Evolutionary conservation across 2,329 filamentous ascomycete species (phyloP).

Genomic region (Alternaria viburni): DNA sequence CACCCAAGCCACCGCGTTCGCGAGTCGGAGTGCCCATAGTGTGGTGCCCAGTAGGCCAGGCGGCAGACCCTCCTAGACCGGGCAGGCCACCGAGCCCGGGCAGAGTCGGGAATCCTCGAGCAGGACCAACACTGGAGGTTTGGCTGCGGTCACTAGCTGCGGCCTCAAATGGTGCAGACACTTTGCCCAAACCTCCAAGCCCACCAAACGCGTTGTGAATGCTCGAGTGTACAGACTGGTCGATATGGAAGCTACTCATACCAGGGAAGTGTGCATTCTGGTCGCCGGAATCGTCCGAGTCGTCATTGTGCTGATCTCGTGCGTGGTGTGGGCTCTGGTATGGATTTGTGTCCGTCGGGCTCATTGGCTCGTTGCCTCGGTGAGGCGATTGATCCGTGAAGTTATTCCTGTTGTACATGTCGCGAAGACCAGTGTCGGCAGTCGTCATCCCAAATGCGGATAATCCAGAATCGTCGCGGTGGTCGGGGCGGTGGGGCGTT

Average conservation of each 20-base stretch:
- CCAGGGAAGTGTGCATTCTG: conserved; percentile 59
- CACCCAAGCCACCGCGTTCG: conserved; percentile 63
- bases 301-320: conserved; percentile 67
- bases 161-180: conserved; percentile 52
- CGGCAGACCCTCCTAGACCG: conserved; percentile 64
- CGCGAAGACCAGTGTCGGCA: conserved; percentile 63
- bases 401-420: conserved; percentile 64
- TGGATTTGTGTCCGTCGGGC: conserved; percentile 94
- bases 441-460: conserved; percentile 67
- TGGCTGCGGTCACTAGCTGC: conserved; percentile 89
- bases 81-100: conserved; percentile 65
- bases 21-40: conserved; percentile 76
- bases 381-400: conserved; percentile 63
- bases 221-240: conserved; percentile 51
- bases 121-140: conserved; percentile 82
- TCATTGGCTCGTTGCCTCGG: conserved; percentile 72
- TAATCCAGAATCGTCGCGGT: conserved; percentile 66
- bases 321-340: conserved; percentile 89
- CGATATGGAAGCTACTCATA: conserved; percentile 60
- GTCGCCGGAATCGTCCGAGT: conserved; percentile 62
- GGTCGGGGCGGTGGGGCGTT: conserved; percentile 54
- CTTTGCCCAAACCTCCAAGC: conserved; percentile 59
- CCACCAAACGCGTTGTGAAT: conserved; percentile 61
- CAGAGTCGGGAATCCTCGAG: conserved; percentile 71
- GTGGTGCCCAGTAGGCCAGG: conserved; percentile 70